A percentile compares a stretch with the other conserved stretches of the same genome.
These are phyloP conservation scores for Talaromyces sp. DNA, from an alignment of 2,329 filamentous ascomycete genomes.

Conservation along the genomic window DNA sequence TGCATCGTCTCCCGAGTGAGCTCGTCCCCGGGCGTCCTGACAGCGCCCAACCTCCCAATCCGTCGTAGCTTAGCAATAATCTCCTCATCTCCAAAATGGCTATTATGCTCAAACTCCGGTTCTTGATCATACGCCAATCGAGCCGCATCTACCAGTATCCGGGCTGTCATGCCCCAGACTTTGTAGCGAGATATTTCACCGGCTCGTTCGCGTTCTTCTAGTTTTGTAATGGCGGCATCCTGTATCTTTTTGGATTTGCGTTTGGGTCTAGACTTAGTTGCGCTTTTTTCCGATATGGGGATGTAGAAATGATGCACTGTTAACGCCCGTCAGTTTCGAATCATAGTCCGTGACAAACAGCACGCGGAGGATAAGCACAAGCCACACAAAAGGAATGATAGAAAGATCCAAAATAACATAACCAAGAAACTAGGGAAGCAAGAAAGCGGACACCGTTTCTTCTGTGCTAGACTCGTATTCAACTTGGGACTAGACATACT, in stretches of 20 bases:
- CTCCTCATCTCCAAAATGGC: slow-evolving; percentile 63
- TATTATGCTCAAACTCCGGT: slow-evolving; percentile 76
- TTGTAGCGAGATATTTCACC: slow-evolving; percentile 62
- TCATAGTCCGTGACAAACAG: not conserved
- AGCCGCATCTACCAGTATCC: slow-evolving; percentile 84
- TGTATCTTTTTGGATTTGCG: slow-evolving; percentile 27
- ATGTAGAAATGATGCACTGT: slow-evolving; percentile 89
- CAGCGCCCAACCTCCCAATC: slow-evolving; percentile 55
- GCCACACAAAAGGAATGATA: not conserved
- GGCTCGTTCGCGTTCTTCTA: slow-evolving; percentile 49
- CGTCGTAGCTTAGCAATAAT: slow-evolving; percentile 58
- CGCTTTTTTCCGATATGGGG: slow-evolving; percentile 67
- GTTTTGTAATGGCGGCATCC: slow-evolving; percentile 34
- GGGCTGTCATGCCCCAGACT: slow-evolving; percentile 93
- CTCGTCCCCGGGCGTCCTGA: slow-evolving; percentile 51
- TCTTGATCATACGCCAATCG: slow-evolving; percentile 76
- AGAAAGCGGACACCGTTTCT: not conserved
- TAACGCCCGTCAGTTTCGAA: slow-evolving; percentile 7
- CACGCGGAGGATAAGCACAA: not conserved
- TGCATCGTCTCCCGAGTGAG: slow-evolving; percentile 52
- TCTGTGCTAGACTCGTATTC: not conserved
- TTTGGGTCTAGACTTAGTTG: slow-evolving; percentile 55
- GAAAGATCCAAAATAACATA: not conserved
- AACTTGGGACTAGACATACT: slow-evolving; percentile 35
- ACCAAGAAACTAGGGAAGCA: not conserved